Evolutionary conservation across 2,329 filamentous ascomycete species (phyloP).

Genomic region (Aspergillus carbonarius): DNA sequence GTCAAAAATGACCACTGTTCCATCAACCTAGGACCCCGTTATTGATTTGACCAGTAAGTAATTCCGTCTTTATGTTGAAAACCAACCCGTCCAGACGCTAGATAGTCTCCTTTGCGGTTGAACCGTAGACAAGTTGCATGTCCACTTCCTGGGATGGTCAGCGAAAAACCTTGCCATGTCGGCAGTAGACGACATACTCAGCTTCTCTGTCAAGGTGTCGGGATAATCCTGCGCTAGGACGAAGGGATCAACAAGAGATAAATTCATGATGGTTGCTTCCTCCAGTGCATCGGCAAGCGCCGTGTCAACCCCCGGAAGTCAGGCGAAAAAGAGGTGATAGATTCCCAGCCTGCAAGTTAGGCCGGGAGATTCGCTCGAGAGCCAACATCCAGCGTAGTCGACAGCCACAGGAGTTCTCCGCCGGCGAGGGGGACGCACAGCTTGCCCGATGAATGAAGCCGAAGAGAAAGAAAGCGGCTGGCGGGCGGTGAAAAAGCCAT

Average conservation of each 20-base stretch:
- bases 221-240: slow-evolving; percentile 80
- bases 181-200: slow-evolving; percentile 56
- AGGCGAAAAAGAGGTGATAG: slow-evolving; percentile 1
- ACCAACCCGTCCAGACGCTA: slow-evolving; percentile 82
- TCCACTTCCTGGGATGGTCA: slow-evolving; percentile 52
- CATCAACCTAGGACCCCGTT: slow-evolving; percentile 61
- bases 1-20: slow-evolving; percentile 93
- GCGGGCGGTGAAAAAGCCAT: slow-evolving; percentile 22
- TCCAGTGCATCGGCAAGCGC: background rate
- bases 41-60: slow-evolving; percentile 7
- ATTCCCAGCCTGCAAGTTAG: slow-evolving; percentile 27
- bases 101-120: slow-evolving; percentile 89
- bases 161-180: slow-evolving; percentile 10
- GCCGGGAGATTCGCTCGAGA: slow-evolving; percentile 21
- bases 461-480: slow-evolving; percentile 14
- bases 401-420: slow-evolving; percentile 10
- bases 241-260: slow-evolving; percentile 70
- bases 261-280: slow-evolving; percentile 58
- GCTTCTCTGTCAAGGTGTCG: slow-evolving; percentile 81
- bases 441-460: slow-evolving; percentile 7
- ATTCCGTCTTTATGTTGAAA: slow-evolving; percentile 2
- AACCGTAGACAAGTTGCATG: slow-evolving; percentile 74
- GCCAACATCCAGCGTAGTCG: slow-evolving; percentile 26
- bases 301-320: background rate
- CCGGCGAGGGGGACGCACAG: slow-evolving; percentile 9